Evolutionary conservation across 257 asterid genomes (phyloP), one percentile per base, ranked within the genome.

Genomic region (Solanum virginianum): DNA sequence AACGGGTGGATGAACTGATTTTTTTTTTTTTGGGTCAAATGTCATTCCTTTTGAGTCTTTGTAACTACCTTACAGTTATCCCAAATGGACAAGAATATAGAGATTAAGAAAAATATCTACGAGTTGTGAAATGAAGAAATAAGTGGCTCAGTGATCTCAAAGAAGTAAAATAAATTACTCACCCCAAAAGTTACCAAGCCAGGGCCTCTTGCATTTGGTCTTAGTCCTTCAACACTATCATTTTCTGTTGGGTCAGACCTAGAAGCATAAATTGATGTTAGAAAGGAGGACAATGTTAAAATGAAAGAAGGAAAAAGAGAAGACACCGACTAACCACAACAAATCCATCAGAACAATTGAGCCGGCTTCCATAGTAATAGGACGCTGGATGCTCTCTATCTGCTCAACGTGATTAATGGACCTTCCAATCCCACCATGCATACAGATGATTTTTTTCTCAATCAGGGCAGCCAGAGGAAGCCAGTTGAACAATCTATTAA

Each of bases 181-280:
- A 97, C 99, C 97, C 99, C 99, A 89, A 95, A 97, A 70, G 99
- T 95, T 80, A 97, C 99, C 93, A 97, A 89, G 65, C 99, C 99
- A 85, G 99, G 99, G 82, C 99, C 99, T 93, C 99, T 97, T 83
- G 99, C 99, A 89, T 97, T 97, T 49, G 99, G 99, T 63, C 98
- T 94, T 84, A 97, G 80, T 68, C 99, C 99, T 92, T 97, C 99
- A 66, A 97, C 99, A 88, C 99, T 97, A 88, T 97, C 99, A 90
- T 97, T 97, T 87, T 97, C 99, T 51, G 99, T 97, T 84, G 99
- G 99, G 87, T 97, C 99, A 65, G 99, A 97, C 99, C 99, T 97
- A 86, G 86, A 92, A 92, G 84, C 53, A 86, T 49, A 86, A 85
- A 86, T 54, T 83, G 43, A 16, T 51, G 10, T 51, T 29, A 77